These are phyloP conservation scores for Paracorniculantispora psalliotae DNA, from an alignment of 2,329 filamentous ascomycete genomes.

Conservation along the genomic window DNA sequence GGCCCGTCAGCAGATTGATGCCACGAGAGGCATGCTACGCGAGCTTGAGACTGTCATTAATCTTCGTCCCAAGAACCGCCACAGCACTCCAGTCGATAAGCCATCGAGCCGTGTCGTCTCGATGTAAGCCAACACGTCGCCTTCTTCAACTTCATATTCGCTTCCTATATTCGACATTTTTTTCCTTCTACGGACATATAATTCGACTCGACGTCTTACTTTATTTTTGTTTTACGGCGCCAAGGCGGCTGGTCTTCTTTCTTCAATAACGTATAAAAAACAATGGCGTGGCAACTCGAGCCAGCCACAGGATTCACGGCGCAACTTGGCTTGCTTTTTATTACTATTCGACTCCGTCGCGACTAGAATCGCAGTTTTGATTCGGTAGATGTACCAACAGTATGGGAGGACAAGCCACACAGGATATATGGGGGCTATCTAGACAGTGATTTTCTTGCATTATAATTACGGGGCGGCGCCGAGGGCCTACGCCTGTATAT, in stretches of 20 bases:
- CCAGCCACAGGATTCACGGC: neutral
- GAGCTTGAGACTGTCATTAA: slow-evolving; percentile 89
- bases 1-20: slow-evolving; percentile 69
- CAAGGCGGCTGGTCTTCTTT: neutral
- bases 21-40: slow-evolving; percentile 82
- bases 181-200: neutral
- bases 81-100: slow-evolving; percentile 30
- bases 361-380: too few species aligned
- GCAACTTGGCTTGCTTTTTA: neutral
- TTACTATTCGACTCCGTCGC: neutral
- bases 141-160: neutral
- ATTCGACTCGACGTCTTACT: neutral
- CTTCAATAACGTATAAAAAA: slow-evolving; percentile 5
- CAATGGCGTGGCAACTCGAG: neutral
- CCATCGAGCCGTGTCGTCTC: slow-evolving; percentile 35
- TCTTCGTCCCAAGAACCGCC: slow-evolving; percentile 38
- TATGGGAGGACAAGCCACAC: neutral
- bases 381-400: slow-evolving; percentile 4
- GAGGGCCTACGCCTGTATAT: neutral
- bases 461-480: neutral
- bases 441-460: neutral
- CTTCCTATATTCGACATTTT: slow-evolving; percentile 5
- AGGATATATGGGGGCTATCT: neutral
- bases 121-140: slow-evolving; percentile 30
- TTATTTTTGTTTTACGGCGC: neutral